Base-by-base conservation (phyloP, 768 basidiomycete genomes). In the Pleurotus cornucopiae region DNA sequence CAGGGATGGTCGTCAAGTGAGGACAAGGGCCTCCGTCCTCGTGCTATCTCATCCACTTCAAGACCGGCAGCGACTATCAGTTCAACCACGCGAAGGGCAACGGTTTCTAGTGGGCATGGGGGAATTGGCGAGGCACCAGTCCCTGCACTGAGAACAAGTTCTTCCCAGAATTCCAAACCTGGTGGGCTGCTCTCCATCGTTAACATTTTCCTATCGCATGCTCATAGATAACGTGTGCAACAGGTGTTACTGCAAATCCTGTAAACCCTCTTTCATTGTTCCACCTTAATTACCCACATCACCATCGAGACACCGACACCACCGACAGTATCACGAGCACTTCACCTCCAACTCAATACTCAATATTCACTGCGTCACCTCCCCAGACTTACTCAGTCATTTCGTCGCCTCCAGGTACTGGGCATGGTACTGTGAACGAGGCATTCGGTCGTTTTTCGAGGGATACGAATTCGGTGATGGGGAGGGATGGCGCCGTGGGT, bases 101-200 rank as follows among this genome's bases (percentile, higher is more conserved):
- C 71, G 1, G 62, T 72, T 49, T 70, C 75, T 5, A 68, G 69
- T 23, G 62, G 58, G 0, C 79, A 76, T 4, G 85, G 83, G 26
- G 87, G 84, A 21, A 78, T 90, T 18, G 88, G 88, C 25, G 84
- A 86, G 58, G 80, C 85, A 0, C 89, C 89, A 3, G 68, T 68
- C 47, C 81, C 71, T 9, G 72, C 60, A 34, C 64, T 59, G 5
- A 71, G 67, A 55, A 64, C 66, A 59, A 48, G n/a, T 25, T 44
- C 43, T n/a, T 16, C n/a, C 43, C 43, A 44, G 43, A 20, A 47
- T n/a, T 11, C 43, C 37, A 53, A 53, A 30, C 18, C 51, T 40
- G 51, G 51, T 53, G 41, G 7, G 26, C 38, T 5, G 5, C 25
- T 13, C 20, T 18, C 38, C 26, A 16, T 53, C 51, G n/a, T 21